These are phyloP conservation scores for Talaromyces funiculosus DNA, from an alignment of 2,329 filamentous ascomycete genomes.

Conservation along the genomic window DNA sequence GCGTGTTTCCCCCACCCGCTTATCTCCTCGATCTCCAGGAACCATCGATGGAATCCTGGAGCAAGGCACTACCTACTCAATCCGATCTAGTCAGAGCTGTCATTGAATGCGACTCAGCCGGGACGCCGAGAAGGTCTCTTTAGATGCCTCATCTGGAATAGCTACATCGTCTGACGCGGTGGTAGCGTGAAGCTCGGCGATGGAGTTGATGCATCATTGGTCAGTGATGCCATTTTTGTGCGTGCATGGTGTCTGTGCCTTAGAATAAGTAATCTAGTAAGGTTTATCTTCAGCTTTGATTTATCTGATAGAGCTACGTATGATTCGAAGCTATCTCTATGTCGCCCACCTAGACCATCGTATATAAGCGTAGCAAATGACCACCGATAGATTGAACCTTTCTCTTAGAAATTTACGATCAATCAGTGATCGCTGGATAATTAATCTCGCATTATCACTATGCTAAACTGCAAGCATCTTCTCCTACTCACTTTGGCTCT, in stretches of 20 bases:
- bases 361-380: not conserved
- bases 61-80: not conserved
- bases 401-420: not conserved
- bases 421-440: not conserved
- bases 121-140: not conserved
- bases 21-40: slow-evolving; percentile 6
- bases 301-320: not conserved
- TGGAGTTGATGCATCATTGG: not conserved
- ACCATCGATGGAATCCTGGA: not conserved
- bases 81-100: not conserved
- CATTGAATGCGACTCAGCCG: not conserved
- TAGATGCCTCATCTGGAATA: slow-evolving; percentile 9
- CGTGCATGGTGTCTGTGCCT: not conserved
- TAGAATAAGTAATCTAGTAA: not conserved
- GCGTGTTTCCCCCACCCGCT: slow-evolving; percentile 2
- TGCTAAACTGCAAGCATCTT: not conserved
- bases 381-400: not conserved
- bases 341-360: too few species aligned
- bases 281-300: not conserved
- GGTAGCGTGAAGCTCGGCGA: not conserved
- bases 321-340: not conserved
- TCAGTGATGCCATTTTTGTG: not conserved
- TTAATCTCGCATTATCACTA: not conserved
- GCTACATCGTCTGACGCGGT: not conserved
- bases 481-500: not conserved